Percentiles rank a stretch among this genome's conserved stretches.
phyloP scores from a whole-genome alignment of 352 stramenopile genomes.

The Phytophthora pisi region DNA sequence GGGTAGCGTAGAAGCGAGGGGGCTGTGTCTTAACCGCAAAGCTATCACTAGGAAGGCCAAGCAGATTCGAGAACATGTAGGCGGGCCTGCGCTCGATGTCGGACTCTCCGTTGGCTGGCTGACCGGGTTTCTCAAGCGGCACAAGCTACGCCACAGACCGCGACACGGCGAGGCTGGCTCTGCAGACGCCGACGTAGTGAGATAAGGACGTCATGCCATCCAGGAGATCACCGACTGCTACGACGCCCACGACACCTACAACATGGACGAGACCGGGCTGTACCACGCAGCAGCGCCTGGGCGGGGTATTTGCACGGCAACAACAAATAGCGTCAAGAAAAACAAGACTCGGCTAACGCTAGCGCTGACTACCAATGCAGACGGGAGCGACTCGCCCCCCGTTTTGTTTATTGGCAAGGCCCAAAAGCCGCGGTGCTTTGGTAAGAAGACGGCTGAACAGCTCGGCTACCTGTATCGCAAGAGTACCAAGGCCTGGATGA shows the following conservation, averaged over 20 bases:
- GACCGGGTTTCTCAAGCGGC: neutral
- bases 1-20: neutral
- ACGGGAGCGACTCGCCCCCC: neutral
- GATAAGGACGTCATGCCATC: neutral
- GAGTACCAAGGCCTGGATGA: conserved; percentile 9
- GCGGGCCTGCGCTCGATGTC: neutral
- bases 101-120: neutral
- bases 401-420: conserved; percentile 8
- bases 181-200: neutral
- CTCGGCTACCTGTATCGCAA: conserved; percentile 1
- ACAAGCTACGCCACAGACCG: neutral
- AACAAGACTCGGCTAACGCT: conserved; percentile 13
- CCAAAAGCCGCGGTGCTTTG: conserved; percentile 10
- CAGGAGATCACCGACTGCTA: neutral
- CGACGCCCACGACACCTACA: neutral
- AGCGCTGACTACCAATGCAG: conserved; percentile 7
- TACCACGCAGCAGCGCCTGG: neutral
- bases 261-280: neutral
- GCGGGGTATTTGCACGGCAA: neutral
- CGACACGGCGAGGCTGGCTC: neutral
- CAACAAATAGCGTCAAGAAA: conserved; percentile 1
- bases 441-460: neutral
- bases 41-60: neutral
- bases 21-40: neutral
- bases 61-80: neutral